Base-by-base conservation (phyloP, 192 early-diverging fungal species). In the Lobosporangium transversale region DNA sequence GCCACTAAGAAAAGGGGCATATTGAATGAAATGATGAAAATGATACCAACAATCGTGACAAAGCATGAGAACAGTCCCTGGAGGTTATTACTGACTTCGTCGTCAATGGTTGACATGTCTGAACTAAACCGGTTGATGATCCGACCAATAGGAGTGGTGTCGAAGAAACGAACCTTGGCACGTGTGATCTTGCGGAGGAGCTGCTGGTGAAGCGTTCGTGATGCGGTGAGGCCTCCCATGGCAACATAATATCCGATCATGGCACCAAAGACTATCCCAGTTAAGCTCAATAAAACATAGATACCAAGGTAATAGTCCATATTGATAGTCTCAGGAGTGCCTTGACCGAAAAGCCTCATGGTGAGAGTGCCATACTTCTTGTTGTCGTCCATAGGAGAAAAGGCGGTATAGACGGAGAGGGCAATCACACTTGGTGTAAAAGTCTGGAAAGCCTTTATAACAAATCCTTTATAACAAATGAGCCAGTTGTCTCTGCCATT, bases 51-150 rank as follows among this genome's bases (percentile, higher is more conserved):
- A n/a, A 86, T 88, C 10, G 76, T 80, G 11, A 92, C 48, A 42
- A 83, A 43, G 7, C 85, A 70, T 6, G 55, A 37, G 40, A 91
- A 50, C 18, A 88, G 83, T 64, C 70, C 84, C 8, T 78, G 69
- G 14, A 86, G 43, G 14, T 65, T 53, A 30, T 82, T 82, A 32
- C 85, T 82, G 20, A 89, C 70, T 1, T 54, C 58, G 31, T 88
- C 86, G 69, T 96, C 94, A 58, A 97, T 79, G 9, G 89, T 87
- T 33, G 89, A 86, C 78, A 97, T 90, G 83, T 98, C 94, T 26
- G 91, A 88, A 31, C 92, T 91, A 68, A 94, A 95, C 33, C 97
- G 78, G 79, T 96, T 98, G 78, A 92, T 44, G 40, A 91, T 89
- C 2, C 80, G 68, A 29, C 95, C 95, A 27, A 93, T 82, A 2